Evolutionary conservation across 768 basidiomycete genomes (phyloP), one percentile per base, ranked within the genome.

Genomic region (Suillus discolor): DNA sequence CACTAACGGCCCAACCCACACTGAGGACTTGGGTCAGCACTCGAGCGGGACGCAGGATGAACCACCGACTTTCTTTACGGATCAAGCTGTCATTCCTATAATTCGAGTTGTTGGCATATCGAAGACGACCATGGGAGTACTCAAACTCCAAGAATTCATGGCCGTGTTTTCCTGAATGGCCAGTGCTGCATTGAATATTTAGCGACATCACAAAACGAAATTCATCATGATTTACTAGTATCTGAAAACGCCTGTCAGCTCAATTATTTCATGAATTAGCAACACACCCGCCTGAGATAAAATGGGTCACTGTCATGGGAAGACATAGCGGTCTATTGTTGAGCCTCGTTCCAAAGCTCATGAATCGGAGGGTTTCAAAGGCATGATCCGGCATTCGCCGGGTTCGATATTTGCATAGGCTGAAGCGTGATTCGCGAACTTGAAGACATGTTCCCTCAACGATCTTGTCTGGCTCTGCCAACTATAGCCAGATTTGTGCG

Each of bases 41-140:
- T 62, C 49, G 38, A 11, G 38, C 9, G 31, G n/a, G 28, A 23
- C n/a, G 7, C 62, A 5, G 2, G 7, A n/a, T 12, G 31, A 3
- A 34, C 65, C 15, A 23, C 94, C 72, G 71, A 97, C 96, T 97
- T 80, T 99, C 97, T 93, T 99, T 99, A 67, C 97, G 88, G 75
- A 99, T 99, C 59, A 99, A 81, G 77, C 91, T 92, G 80, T 99
- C 97, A 72, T 99, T 99, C 39, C 97, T 83, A 80, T 99, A 99
- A 79, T 99, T 99, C 12, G 97, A 98, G 83, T 99, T 99, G 83
- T 99, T 97, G 67, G 97, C 97, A 77, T 99, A 99, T 70, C 97
- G 88, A 63, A 99, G 85, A 69, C 97, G 90, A 45, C 97, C 97
- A 81, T 96, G 93, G 16, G 94, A 92, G 81, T 98, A 98, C 78